Percentiles rank a stretch among this genome's conserved stretches.
Evolutionary conservation across 495 filamentous ascomycete species (phyloP).

Genomic region (Hypomontagnella monticulosa): DNA sequence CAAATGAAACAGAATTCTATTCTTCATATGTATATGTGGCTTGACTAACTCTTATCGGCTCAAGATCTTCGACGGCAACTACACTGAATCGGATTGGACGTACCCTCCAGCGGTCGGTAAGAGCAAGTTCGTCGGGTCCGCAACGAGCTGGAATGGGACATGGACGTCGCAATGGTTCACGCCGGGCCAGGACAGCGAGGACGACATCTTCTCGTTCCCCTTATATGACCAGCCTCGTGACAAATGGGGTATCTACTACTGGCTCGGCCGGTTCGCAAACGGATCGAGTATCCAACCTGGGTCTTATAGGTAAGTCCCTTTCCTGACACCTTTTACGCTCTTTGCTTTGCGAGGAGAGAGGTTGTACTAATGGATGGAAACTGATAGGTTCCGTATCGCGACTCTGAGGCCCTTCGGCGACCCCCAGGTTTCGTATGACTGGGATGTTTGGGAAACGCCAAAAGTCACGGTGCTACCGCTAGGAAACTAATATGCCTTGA

Average conservation of each 20-base stretch:
- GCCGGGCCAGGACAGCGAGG: conserved; percentile 23
- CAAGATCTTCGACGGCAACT: conserved; percentile 41
- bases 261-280: conserved; percentile 42
- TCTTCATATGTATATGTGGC: too few species aligned
- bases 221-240: conserved; percentile 20
- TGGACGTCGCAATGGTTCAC: conserved; percentile 13
- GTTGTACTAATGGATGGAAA: too few species aligned
- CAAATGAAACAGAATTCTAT: too few species aligned
- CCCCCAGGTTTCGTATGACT: conserved; percentile 28
- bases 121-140: conserved; percentile 43
- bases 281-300: conserved; percentile 43
- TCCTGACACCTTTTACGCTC: not conserved
- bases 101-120: conserved; percentile 47
- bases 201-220: conserved; percentile 39
- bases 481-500: not conserved
- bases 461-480: conserved; percentile 23
- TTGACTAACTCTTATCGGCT: too few species aligned
- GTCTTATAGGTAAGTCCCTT: conserved; percentile 37
- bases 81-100: conserved; percentile 38
- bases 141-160: conserved; percentile 24
- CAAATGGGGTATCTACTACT: conserved; percentile 35
- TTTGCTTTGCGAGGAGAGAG: too few species aligned
- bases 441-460: conserved; percentile 34
- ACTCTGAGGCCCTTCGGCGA: conserved; percentile 33
- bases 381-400: conserved; percentile 29